Evolutionary conservation across 306 rosid genomes (phyloP), one percentile per base, ranked within the genome.

Genomic region (Lablab purpureus): DNA sequence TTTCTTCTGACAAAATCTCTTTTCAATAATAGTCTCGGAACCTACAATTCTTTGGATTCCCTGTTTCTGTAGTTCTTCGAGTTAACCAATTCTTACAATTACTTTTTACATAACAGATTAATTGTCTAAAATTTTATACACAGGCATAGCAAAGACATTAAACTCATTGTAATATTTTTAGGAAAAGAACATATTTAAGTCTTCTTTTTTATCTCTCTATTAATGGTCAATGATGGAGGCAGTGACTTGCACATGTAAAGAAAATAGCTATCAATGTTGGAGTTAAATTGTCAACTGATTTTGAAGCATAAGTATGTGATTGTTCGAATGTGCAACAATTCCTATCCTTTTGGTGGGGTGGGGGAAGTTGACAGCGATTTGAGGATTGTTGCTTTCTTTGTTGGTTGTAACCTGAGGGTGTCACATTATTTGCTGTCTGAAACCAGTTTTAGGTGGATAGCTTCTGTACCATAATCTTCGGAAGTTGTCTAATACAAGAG

Each of bases 391-490:
- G 54, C 62, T 79, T 45, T 46, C 63, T 28, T 5, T 69, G 69
- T 69, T 78, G 22, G 68, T 37, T 56, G 25, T 47, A 63, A 36
- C 25, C 47, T 18, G 59, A 55, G 34, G 49, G 47, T 41, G 47
- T 62, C 28, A 52, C 67, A 50, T 67, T 18, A 43, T 71, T 60
- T 37, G 32, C 46, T 80, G 41, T 71, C 47, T 71, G 47, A 62
- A 22, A 34, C 49, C 50, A 41, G 47, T 7, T 67, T 43, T 54
- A 68, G 59, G 67, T n/a, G 13, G 17, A 37, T 8, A 34, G 34
- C 40, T 67, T 67, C 10, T 68, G 36, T 64, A 37, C 54, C 74
- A 52, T 51, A 70, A 67, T 14, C 41, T 23, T 49, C 5, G 37
- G 74, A 19, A 30, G 56, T 37, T 17, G 22, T 77, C 34, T 67